Evolutionary conservation across 202 grass and related monocot species (phyloP), one percentile per base, ranked within the genome.

Genomic region (Musa balbisiana): DNA sequence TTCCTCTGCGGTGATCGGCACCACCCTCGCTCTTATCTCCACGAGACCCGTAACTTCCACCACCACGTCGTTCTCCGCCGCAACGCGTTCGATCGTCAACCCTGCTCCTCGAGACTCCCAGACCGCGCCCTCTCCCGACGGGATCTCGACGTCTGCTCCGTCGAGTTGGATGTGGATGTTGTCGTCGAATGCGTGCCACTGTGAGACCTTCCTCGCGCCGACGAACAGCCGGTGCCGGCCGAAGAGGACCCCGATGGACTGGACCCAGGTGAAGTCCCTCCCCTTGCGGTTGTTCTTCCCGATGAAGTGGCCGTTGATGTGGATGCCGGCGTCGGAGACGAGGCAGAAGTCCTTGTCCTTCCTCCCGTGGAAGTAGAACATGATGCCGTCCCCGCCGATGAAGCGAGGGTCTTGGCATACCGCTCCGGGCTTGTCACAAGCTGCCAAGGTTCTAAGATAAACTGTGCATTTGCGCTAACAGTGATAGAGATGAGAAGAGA

Each of bases 281-380:
- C 52, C 87, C 78, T 75, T 76, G 71, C 0, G 81, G 79, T 54
- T 80, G 84, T 55, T 80, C 54, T 87, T 88, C 19, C 86, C 88
- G 65, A 97, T 93, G 79, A 97, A 91, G 53, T 90, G 88, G 10
- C 83, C 88, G 75, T 97, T 97, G 86, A 97, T 87, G 73, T 97
- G 93, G 24, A 97, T 73, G 29, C 65, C 12, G 53, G 69, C 8
- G 53, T 91, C 88, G 15, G 88, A 89, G 67, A 96, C 17, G 54
- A 91, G 59, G 74, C 88, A 88, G 75, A 87, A 97, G 53, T 87
- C 20, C 15, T 71, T 63, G 23, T 79, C 86, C 77, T 84, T 97
- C 29, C 76, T 69, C 21, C 85, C 87, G 11, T 90, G 91, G 87
- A 93, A 93, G 85, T 90, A 93, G 87, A 93, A 93, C 78, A 63